Base-by-base conservation (phyloP, 108 stramenopile species). In the Cyclotella cryptica region DNA sequence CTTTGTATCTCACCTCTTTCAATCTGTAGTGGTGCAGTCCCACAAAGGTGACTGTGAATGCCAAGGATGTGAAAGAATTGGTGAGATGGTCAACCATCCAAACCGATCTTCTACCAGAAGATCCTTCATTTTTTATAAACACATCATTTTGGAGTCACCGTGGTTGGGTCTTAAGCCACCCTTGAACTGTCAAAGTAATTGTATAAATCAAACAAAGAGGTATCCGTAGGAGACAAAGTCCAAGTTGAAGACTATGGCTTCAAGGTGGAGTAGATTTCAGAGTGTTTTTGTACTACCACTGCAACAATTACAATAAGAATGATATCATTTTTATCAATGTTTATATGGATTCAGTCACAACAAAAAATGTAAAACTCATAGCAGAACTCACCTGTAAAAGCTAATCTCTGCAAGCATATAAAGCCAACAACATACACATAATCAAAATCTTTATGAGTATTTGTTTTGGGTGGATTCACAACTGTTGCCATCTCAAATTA, bases 141-240 rank as follows among this genome's bases (percentile, higher is more conserved):
- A 89, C 67, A 91, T 78, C 45, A 94, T 77, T 0, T 87, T 79
- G 40, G 86, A 66, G 13, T 84, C 80, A 14, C 88, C 88, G 43
- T 78, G 75, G 61, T 75, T 87, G 12, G 91, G 91, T 18, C 91
- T 84, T 46, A 94, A 77, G 17, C 88, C 76, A 35, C 83, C 88
- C 0, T 89, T 83, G 27, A 94, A 59, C 72, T 92, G 90, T 19
- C 91, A 84, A 24, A 95, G 59, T 1, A 95, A 57, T 24, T 88
- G 80, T 28, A 94, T 88, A 28, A 96, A 83, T 28, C 93, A 95
- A 41, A 97, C 90, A 42, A 94, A 77, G 21, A 97, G 76, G 71
- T 91, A 92, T 39, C 95, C 97, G 57, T 90, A 95, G 82, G 94
- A 96, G 73, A 97, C 89, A 26, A 94, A 94, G 41, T 94, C 94